Evolutionary conservation across 768 basidiomycete genomes (phyloP).

Genomic region (Rubroboletus pulcherrimus): DNA sequence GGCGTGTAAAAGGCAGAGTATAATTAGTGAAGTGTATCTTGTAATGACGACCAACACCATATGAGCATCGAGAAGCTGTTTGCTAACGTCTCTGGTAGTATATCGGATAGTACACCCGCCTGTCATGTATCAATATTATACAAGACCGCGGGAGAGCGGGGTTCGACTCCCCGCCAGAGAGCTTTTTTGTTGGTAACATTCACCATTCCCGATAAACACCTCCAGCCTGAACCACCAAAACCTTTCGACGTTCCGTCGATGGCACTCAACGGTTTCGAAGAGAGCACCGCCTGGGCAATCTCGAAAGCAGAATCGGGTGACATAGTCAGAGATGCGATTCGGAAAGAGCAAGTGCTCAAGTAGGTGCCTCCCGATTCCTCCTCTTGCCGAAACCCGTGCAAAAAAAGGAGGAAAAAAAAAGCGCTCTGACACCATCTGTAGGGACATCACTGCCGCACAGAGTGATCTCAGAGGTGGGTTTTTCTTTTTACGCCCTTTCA

Average conservation of each 20-base stretch:
- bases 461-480: conserved; percentile 70
- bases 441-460: conserved; percentile 73
- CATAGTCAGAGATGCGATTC: conserved; percentile 70
- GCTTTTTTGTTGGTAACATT: conserved; percentile 7
- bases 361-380: conserved; percentile 33
- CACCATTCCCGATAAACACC: not conserved
- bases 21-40: not conserved
- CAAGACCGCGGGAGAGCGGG: conserved; percentile 38
- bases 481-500: too few species aligned
- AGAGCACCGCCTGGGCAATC: conserved; percentile 49
- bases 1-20: not conserved
- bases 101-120: conserved; percentile 52
- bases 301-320: conserved; percentile 48
- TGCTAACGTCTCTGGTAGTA: conserved; percentile 39
- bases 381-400: not conserved
- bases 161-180: conserved; percentile 48
- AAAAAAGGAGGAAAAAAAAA: not conserved
- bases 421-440: conserved; percentile 26
- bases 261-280: conserved; percentile 44
- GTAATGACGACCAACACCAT: not conserved
- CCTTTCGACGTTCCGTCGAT: conserved; percentile 24
- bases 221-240: not conserved
- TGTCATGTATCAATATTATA: conserved; percentile 28
- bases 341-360: conserved; percentile 77
- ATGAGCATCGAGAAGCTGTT: not conserved